These are phyloP conservation scores for Quercus robur DNA, from an alignment of 306 rosid genomes.

Conservation along the genomic window DNA sequence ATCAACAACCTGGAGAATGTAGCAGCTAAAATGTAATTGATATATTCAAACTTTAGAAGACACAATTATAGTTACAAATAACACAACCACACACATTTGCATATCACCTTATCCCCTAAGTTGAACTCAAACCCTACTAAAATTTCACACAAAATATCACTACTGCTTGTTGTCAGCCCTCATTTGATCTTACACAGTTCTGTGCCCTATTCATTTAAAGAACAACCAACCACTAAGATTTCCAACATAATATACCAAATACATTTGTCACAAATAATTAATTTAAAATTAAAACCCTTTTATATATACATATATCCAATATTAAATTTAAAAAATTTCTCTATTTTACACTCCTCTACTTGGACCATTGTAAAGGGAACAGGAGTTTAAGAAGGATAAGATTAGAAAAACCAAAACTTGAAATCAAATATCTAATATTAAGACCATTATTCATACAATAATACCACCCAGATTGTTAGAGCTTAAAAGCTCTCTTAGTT, in stretches of 20 bases:
- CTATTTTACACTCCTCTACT: background rate
- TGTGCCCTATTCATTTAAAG: background rate
- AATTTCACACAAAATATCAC: too few species aligned
- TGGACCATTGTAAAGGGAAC: background rate
- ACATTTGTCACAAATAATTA: background rate
- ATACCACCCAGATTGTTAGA: background rate
- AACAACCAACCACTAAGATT: background rate
- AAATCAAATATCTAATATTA: background rate
- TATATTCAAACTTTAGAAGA: background rate
- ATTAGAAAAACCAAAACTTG: too few species aligned
- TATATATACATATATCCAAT: too few species aligned
- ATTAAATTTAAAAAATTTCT: background rate
- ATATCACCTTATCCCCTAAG: background rate
- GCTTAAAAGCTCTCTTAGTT: background rate
- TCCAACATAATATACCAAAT: background rate
- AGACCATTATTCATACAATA: background rate
- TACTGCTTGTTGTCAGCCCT: too few species aligned
- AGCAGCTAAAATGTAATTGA: background rate
- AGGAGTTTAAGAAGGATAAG: background rate
- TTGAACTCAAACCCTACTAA: background rate
- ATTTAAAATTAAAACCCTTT: background rate
- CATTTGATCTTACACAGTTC: background rate
- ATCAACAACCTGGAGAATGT: slow-evolving; percentile 73
- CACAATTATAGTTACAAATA: background rate
- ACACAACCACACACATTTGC: background rate